Percentiles rank a stretch among this genome's conserved stretches.
These are phyloP conservation scores for Geosmithia putterillii DNA, from an alignment of 2,329 filamentous ascomycete species.

Conservation along the genomic window DNA sequence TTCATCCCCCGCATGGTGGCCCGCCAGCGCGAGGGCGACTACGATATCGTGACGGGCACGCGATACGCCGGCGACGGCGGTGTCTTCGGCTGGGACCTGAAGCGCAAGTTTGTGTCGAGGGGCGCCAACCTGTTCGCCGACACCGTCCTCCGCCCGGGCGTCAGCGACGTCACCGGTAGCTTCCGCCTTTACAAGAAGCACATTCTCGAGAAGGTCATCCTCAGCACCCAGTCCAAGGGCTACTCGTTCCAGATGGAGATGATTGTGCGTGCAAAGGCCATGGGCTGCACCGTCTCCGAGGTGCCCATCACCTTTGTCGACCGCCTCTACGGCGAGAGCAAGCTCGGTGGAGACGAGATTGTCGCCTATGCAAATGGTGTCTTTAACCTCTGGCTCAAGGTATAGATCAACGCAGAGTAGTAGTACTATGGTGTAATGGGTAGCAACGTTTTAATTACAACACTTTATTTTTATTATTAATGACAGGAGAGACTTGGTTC, in stretches of 20 bases:
- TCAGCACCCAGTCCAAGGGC: conserved; percentile 85
- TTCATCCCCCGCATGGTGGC: conserved; percentile 94
- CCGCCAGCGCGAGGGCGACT: conserved; percentile 63
- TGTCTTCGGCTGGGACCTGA: conserved; percentile 94
- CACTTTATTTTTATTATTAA: conserved; percentile 8
- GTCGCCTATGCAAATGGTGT: conserved; percentile 90
- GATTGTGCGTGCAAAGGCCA: conserved; percentile 93
- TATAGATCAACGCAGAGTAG: conserved; percentile 27
- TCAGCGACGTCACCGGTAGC: conserved; percentile 89
- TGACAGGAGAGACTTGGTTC: too few relatives aligned
- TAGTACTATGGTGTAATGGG: background rate
- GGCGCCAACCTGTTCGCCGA: conserved; percentile 94
- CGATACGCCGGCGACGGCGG: conserved; percentile 83
- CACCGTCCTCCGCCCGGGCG: conserved; percentile 81
- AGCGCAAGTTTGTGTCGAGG: conserved; percentile 72
- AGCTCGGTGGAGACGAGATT: conserved; percentile 90
- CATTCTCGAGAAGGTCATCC: conserved; percentile 76
- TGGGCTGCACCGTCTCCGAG: conserved; percentile 89
- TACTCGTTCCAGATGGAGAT: conserved; percentile 99
- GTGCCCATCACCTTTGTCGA: conserved; percentile 96
- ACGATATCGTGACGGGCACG: conserved; percentile 95
- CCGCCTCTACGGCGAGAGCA: conserved; percentile 86
- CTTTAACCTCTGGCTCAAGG: conserved; percentile 64
- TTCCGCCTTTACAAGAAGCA: conserved; percentile 90
- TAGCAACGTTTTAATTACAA: too few relatives aligned